Evolutionary conservation across 768 basidiomycete genomes (phyloP).

Genomic region (Leccinum imitatum): DNA sequence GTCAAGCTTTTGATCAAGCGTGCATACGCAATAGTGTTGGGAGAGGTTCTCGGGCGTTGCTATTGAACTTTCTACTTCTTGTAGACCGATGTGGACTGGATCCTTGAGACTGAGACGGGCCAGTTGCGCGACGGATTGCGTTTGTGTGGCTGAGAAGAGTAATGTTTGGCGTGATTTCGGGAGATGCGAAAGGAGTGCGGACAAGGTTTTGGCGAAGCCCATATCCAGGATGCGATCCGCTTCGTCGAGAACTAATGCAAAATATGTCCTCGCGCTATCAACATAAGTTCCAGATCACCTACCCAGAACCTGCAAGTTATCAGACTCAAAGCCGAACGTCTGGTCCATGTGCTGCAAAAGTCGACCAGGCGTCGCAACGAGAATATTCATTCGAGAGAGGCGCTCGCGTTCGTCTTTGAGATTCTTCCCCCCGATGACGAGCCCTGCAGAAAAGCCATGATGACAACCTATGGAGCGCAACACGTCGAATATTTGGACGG

Average conservation of each 20-base stretch:
- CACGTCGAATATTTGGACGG: slow-evolving; percentile 97
- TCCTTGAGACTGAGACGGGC: slow-evolving; percentile 87
- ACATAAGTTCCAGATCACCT: slow-evolving; percentile 28
- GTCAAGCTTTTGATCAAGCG: slow-evolving; percentile 86
- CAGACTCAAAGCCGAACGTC: slow-evolving; percentile 90
- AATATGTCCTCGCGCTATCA: neutral
- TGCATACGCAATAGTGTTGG: slow-evolving; percentile 84
- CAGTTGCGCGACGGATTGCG: slow-evolving; percentile 81
- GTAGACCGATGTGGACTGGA: slow-evolving; percentile 71
- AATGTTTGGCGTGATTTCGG: slow-evolving; percentile 92
- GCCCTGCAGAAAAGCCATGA: slow-evolving; percentile 90
- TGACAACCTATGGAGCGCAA: slow-evolving; percentile 89
- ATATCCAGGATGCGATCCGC: slow-evolving; percentile 96
- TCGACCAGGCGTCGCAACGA: slow-evolving; percentile 96
- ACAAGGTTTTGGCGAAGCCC: slow-evolving; percentile 87
- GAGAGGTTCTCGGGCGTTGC: slow-evolving; percentile 78
- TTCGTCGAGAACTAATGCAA: slow-evolving; percentile 80
- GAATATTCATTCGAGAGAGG: slow-evolving; percentile 91
- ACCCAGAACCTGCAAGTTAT: slow-evolving; percentile 91
- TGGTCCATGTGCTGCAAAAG: slow-evolving; percentile 98
- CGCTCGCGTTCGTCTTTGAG: slow-evolving; percentile 90
- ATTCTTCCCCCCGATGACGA: slow-evolving; percentile 96
- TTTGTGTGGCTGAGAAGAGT: slow-evolving; percentile 96
- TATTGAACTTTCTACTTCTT: slow-evolving; percentile 40
- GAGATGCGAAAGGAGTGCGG: slow-evolving; percentile 89